These are phyloP conservation scores for Trametes elegans DNA, from an alignment of 768 basidiomycete genomes.

Conservation along the genomic window DNA sequence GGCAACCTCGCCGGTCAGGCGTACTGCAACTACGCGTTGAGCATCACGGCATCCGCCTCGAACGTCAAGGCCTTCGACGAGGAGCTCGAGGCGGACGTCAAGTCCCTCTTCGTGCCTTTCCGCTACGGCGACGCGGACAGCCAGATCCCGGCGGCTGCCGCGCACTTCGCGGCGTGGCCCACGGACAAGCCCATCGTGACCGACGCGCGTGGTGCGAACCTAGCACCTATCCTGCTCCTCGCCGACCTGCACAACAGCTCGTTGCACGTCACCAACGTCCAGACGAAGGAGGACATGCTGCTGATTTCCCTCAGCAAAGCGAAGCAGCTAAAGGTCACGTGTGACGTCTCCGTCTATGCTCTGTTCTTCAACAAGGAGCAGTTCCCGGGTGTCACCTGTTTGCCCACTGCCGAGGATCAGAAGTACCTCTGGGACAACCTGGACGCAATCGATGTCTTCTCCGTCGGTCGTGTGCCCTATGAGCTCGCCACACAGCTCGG, in stretches of 20 bases:
- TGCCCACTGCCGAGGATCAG: conserved; percentile 79
- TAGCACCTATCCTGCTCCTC: conserved; percentile 89
- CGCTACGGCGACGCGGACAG: conserved; percentile 44
- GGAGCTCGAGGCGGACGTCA: conserved; percentile 75
- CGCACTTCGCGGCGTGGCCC: conserved; percentile 90
- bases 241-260: conserved; percentile 90
- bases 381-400: conserved; percentile 58
- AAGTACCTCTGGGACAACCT: conserved; percentile 83
- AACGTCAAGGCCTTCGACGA: conserved; percentile 69
- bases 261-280: conserved; percentile 90
- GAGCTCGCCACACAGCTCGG: conserved; percentile 62
- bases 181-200: conserved; percentile 90
- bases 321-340: conserved; percentile 91
- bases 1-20: conserved; percentile 60
- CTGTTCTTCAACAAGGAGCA: conserved; percentile 83
- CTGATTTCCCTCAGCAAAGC: conserved; percentile 94
- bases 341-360: conserved; percentile 90
- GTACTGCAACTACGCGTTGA: conserved; percentile 86
- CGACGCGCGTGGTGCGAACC: conserved; percentile 83
- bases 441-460: conserved; percentile 84
- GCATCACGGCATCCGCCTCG: conserved; percentile 67
- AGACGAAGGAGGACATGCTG: conserved; percentile 79
- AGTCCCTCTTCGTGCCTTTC: conserved; percentile 86
- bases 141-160: conserved; percentile 73
- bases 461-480: conserved; percentile 84